Conservation (phyloP, 1,139 yeast species). For the Geotrichum bryndzae region DNA sequence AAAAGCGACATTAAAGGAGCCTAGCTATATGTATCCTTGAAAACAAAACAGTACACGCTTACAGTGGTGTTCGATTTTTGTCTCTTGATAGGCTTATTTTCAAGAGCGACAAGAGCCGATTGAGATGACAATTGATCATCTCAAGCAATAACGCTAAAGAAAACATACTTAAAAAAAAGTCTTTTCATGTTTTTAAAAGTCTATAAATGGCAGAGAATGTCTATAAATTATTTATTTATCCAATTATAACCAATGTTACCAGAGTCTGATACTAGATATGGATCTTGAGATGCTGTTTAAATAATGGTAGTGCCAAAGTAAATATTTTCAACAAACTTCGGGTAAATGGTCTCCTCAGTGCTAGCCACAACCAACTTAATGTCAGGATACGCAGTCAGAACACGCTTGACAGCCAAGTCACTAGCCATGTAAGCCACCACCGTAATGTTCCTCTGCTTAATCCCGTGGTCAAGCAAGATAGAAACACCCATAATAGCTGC, state of each 20-base stretch:
- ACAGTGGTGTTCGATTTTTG: not conserved
- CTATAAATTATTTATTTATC: not conserved
- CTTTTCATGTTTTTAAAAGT: no score
- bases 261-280: not conserved
- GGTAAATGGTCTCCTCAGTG: slow-evolving; percentile 41
- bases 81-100: not conserved
- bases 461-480: slow-evolving; percentile 76
- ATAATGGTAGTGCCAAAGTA: slow-evolving; percentile 72
- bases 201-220: no score
- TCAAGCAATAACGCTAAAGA: no score
- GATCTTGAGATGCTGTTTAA: not conserved
- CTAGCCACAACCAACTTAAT: slow-evolving; percentile 67
- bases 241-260: not conserved
- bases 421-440: slow-evolving; percentile 72
- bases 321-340: slow-evolving; percentile 65
- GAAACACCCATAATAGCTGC: slow-evolving; percentile 93
- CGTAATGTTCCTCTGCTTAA: slow-evolving; percentile 55
- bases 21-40: slow-evolving; percentile 4
- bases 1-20: not conserved
- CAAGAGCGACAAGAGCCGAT: not conserved
- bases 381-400: slow-evolving; percentile 64
- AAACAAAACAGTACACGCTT: not conserved
- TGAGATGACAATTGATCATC: no score
- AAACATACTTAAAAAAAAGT: no score
- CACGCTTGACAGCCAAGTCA: slow-evolving; percentile 70